phyloP scores from a whole-genome alignment of 768 basidiomycete genomes.

The Baorangia bicolor region DNA sequence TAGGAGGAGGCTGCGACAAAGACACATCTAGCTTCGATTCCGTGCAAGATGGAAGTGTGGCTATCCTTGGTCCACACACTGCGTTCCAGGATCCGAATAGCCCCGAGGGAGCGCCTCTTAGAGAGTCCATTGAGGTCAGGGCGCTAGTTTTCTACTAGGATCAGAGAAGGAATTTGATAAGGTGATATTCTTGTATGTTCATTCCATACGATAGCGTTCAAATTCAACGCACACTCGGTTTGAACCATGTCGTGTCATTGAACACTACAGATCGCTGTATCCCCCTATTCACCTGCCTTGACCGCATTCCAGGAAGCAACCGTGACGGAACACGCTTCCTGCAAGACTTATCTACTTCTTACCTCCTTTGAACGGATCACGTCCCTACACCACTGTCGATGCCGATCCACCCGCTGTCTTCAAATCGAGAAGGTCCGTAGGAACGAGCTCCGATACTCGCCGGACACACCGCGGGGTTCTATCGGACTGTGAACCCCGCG shows the following conservation, averaged over 20 bases:
- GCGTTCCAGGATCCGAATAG: slow-evolving; percentile 36
- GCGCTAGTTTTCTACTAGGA: slow-evolving; percentile 35
- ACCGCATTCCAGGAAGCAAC: background rate
- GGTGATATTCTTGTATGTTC: background rate
- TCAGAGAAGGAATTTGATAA: background rate
- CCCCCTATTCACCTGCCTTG: background rate
- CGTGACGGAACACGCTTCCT: background rate
- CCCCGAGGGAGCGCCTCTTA: slow-evolving; percentile 28
- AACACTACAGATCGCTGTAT: background rate
- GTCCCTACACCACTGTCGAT: background rate
- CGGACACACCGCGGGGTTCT: too few relatives aligned
- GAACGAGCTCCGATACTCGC: too few relatives aligned
- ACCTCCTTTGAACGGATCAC: background rate
- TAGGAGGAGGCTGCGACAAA: background rate
- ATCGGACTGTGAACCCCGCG: too few relatives aligned
- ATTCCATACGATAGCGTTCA: background rate
- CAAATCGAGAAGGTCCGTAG: too few relatives aligned
- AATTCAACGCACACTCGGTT: too few relatives aligned
- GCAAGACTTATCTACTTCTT: background rate
- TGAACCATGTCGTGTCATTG: background rate
- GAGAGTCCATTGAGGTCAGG: slow-evolving; percentile 38
- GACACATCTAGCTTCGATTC: slow-evolving; percentile 31
- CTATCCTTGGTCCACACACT: slow-evolving; percentile 34
- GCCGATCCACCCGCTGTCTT: too few relatives aligned
- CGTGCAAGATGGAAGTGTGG: slow-evolving; percentile 34